A percentile compares a stretch with the other conserved stretches of the same genome.
Evolutionary conservation across 352 stramenopile genomes (phyloP).

Genomic region (Blastocystis sp.): DNA sequence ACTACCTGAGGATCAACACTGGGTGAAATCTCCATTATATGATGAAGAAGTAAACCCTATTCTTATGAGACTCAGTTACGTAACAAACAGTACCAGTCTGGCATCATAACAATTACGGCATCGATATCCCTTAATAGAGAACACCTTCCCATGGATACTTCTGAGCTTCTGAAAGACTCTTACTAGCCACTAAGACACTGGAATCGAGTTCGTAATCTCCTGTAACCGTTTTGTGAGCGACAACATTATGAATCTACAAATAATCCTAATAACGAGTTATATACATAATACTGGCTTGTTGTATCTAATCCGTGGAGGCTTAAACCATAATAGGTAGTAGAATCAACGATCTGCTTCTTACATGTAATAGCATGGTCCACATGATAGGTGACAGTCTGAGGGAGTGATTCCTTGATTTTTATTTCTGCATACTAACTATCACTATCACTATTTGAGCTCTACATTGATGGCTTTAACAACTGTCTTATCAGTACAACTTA

Average conservation of each 20-base stretch:
- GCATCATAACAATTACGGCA: too few species aligned
- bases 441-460: not conserved
- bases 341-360: not conserved
- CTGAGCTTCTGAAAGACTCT: not conserved
- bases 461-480: slow-evolving; percentile 49
- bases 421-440: not conserved
- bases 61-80: too few species aligned
- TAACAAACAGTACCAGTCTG: too few species aligned
- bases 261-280: not conserved
- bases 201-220: slow-evolving; percentile 8
- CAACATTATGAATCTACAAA: slow-evolving; percentile 30
- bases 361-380: not conserved
- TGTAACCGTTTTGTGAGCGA: not conserved
- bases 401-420: slow-evolving; percentile 4
- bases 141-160: slow-evolving; percentile 18
- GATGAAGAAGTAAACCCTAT: too few species aligned
- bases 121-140: not conserved
- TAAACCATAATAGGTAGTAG: not conserved
- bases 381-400: not conserved
- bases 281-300: not conserved
- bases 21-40: too few species aligned
- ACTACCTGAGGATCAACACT: too few species aligned
- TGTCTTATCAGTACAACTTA: not conserved
- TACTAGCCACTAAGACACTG: not conserved
- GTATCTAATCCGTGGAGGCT: slow-evolving; percentile 5